A percentile compares a stretch with the other conserved stretches of the same genome.
Evolutionary conservation across 148 eudicot genomes (phyloP).

Genomic region (Simmondsia chinensis): DNA sequence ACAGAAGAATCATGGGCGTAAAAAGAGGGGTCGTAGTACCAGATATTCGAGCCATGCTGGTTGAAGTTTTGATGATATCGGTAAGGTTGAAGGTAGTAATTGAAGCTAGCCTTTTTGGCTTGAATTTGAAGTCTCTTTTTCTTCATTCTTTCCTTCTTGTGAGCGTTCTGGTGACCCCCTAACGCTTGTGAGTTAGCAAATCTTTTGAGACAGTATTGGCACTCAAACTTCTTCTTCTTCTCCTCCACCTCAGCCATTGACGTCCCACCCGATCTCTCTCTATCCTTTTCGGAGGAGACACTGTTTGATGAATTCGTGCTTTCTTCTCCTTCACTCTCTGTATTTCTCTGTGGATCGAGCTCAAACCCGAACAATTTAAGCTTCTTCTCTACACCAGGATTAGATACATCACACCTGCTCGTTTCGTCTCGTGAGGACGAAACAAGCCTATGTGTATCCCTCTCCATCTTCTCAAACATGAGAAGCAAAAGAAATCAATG

Average conservation of each 20-base stretch:
- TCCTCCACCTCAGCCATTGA: neutral
- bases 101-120: slow-evolving; percentile 66
- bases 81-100: slow-evolving; percentile 46
- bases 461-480: no score
- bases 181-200: slow-evolving; percentile 82
- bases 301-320: slow-evolving; percentile 61
- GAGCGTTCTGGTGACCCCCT: slow-evolving; percentile 95
- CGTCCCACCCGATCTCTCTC: slow-evolving; percentile 1
- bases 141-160: slow-evolving; percentile 82
- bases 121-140: slow-evolving; percentile 77
- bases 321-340: slow-evolving; percentile 33
- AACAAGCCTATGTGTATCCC: no score
- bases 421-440: slow-evolving; percentile 21
- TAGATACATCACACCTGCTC: slow-evolving; percentile 11
- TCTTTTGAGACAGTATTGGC: slow-evolving; percentile 69
- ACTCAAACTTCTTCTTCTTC: slow-evolving; percentile 49
- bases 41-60: slow-evolving; percentile 12
- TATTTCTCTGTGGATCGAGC: slow-evolving; percentile 25
- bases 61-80: slow-evolving; percentile 14
- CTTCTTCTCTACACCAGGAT: slow-evolving; percentile 35
- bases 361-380: slow-evolving; percentile 74
- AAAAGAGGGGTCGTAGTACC: slow-evolving; percentile 29
- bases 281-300: slow-evolving; percentile 21
- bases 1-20: slow-evolving; percentile 9
- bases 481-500: no score